Evolutionary conservation across 75 land plant species (phyloP).

Genomic region (Sequoia sempervirens): DNA sequence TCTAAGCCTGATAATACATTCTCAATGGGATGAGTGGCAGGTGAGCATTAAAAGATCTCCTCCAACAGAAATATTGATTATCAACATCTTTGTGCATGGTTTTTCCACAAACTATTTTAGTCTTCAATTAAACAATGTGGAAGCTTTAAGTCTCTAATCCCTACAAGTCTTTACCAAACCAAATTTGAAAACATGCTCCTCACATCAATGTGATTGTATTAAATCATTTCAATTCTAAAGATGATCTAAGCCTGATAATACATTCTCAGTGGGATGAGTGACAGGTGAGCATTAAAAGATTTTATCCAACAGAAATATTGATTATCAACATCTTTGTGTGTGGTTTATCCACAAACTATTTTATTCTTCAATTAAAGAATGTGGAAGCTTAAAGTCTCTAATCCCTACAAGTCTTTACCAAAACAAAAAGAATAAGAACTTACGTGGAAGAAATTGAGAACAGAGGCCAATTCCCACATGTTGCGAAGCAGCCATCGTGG

Average conservation of each 20-base stretch:
- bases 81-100: background rate
- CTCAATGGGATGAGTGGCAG: background rate
- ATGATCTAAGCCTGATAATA: background rate
- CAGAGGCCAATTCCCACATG: constrained; percentile 93
- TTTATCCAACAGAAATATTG: background rate
- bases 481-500: constrained; percentile 43
- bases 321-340: background rate
- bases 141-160: background rate
- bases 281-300: background rate
- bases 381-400: background rate
- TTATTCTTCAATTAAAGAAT: background rate
- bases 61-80: background rate
- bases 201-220: too few species aligned
- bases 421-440: background rate
- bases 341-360: background rate
- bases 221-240: background rate
- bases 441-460: constrained; percentile 72
- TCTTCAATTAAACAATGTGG: background rate
- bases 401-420: background rate
- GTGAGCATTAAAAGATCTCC: background rate
- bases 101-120: background rate
- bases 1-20: background rate
- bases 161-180: background rate
- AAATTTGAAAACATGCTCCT: background rate
- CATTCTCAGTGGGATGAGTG: background rate